Evolutionary conservation across 2,329 filamentous ascomycete genomes (phyloP), one percentile per base, ranked within the genome.

Genomic region (Blastomyces silverae): DNA sequence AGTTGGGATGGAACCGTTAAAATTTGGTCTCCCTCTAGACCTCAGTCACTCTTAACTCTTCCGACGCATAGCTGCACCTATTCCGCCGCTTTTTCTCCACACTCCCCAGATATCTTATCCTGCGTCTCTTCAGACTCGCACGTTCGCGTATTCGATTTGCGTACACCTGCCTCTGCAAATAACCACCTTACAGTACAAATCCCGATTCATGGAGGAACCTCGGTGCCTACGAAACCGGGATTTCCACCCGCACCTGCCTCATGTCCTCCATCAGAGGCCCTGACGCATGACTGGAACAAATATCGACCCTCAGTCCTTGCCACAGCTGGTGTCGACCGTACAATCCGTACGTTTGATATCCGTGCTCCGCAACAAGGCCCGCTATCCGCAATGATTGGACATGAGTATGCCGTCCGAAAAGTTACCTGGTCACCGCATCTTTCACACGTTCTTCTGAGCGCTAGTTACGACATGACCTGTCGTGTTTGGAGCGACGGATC

Each of bases 251-350:
- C 76, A 42, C 74, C 73, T 0, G 74, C 75, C 1, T 75, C 82
- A 10, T 66, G 70, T 58, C 81, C 86, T n/a, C 91, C 92, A 0
- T 83, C 86, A 11, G 94, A 99, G 80, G 86, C 91, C 48, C 84
- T 99, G 42, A 96, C 92, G 0, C 94, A 97, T 78, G 94, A 99
- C 77, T 99, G 94, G 94, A 99, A 99, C 80, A 99, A 99, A 78
- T 99, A 99, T 79, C 85, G 89, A 50, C 87, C 92, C 69, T 89
- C 87, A 0, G 82, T 97, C 34, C 81, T 99, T 64, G 94, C 94
- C 0, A 91, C 91, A 0, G 94, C 87, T 0, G 93, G 94, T 64
- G 94, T 97, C 3, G 94, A 99, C 76, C 85, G 90, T 63, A 80
- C 89, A 22, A 88, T 99, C 66, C 87, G 94, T 59, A 94, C 90